Conservation (phyloP, 495 filamentous ascomycete species). For the Mytilinidion resinicola region DNA sequence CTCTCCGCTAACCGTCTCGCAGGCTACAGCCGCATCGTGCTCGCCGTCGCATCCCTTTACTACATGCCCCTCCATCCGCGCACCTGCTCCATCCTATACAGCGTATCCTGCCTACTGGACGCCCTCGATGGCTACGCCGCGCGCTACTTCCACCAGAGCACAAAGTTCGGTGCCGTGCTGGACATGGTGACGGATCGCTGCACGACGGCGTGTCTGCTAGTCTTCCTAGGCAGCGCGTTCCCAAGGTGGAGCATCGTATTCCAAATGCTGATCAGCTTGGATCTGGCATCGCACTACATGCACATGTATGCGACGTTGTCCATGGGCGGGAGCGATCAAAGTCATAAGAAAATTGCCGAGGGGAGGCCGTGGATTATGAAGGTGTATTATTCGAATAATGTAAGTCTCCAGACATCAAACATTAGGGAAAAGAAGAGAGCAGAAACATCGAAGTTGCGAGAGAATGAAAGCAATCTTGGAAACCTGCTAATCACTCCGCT, state of each 20-base stretch:
- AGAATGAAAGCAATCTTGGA: too few relatives aligned
- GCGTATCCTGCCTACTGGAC: conserved; percentile 86
- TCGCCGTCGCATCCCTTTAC: conserved; percentile 88
- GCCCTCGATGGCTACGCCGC: conserved; percentile 90
- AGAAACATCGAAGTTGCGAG: too few relatives aligned
- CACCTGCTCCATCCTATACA: conserved; percentile 88
- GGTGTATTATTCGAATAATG: conserved; percentile 93
- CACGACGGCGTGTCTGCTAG: conserved; percentile 87
- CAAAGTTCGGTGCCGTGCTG: conserved; percentile 88
- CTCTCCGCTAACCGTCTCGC: neutral
- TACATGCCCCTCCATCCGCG: conserved; percentile 97
- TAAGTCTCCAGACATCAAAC: conserved; percentile 39
- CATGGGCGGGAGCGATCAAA: conserved; percentile 70
- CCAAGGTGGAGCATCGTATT: conserved; percentile 89
- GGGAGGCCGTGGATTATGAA: conserved; percentile 75
- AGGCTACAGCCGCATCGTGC: conserved; percentile 86
- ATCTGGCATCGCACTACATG: conserved; percentile 94
- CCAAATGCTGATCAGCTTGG: conserved; percentile 84
- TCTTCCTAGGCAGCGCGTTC: conserved; percentile 87
- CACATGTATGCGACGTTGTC: conserved; percentile 92
- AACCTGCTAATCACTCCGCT: conserved; percentile 5
- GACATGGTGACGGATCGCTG: conserved; percentile 98
- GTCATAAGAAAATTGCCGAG: conserved; percentile 90
- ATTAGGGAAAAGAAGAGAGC: neutral
- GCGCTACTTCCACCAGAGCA: conserved; percentile 80